Base-by-base conservation (phyloP, 352 stramenopile genomes). In the Phytophthora fragariaefolia region DNA sequence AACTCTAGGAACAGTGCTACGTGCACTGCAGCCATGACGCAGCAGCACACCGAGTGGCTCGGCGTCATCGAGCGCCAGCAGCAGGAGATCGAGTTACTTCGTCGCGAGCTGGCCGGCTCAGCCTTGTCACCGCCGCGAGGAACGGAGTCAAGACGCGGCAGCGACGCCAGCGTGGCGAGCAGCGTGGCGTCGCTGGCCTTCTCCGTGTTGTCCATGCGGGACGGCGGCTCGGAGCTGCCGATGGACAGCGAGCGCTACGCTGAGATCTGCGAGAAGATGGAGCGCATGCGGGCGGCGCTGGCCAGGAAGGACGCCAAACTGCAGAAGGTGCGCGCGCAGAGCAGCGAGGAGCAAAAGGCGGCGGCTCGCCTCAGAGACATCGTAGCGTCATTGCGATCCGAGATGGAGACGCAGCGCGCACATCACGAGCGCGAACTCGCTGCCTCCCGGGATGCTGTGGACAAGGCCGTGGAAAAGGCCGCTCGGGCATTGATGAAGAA, bases 61-160 rank as follows among this genome's bases (percentile, higher is more conserved):
- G 52, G 61, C 20, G 69, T 86, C 34, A 50, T 86, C 20, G 79
- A 86, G 64, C 57, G 36, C 6, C 81, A 85, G 63, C 81, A 87
- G 68, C 73, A 47, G 30, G 69, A 87, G 75, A 77, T 86, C 34
- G 69, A 85, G 54, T 38, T 63, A 10, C 60, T 86, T 38, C 70
- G 74, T n/a, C 38, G 52, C 17, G 56, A 59, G 45, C 18, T 76
- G 15, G 43, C 49, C 4, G 26, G 30, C 12, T 8, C 36, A 26
- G 23, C 42, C 20, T 51, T 18, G 43, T 49, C 36, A 5, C 24
- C 32, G 18, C 42, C 38, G n/a, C 23, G 6, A 13, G 34, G 22
- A 9, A 47, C 32, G n/a, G n/a, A n/a, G 18, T 42, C 32, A 24
- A 27, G 43, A 62, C 32, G 56, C 26, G 55, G 36, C 23, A 65